Evolutionary conservation across 2,329 filamentous ascomycete genomes (phyloP), one percentile per base, ranked within the genome.

Genomic region (Teratosphaeriaceae sp.): DNA sequence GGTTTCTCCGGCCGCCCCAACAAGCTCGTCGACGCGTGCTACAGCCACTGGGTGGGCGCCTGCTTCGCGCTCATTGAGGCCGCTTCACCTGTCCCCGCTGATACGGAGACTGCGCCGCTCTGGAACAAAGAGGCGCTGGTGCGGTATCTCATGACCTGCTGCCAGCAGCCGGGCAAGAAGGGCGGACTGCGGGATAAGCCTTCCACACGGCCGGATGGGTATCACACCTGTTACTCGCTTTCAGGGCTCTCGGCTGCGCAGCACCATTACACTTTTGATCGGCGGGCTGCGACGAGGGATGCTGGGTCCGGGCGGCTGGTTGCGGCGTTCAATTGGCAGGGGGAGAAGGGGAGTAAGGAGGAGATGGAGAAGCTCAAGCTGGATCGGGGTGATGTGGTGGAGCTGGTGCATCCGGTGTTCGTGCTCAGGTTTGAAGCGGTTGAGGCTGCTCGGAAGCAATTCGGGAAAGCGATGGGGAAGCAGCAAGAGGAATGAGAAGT

Each of bases 21-120:
- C 73, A 98, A 98, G 69, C 76, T 98, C 23, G 92, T 97, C 23
- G 92, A 98, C 65, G 92, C 90, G 35, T 98, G 92, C 69, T 98
- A 98, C 70, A 94, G 87, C 62, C 90, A 96, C 66, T 98, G 92
- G 92, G 84, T 95, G 24, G 92, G 92, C 42, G 85, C 85, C 42
- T 97, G 89, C 69, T 98, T 89, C 87, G 84, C 90, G 35, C 68
- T 98, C 51, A 73, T 97, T 53, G 85, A 96, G 69, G 86, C 87
- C 44, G 82, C 82, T 42, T 68, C 92, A 45, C 75, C 76, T n/a
- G n/a, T n/a, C n/a, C n/a, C 52, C 78, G 76, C 21, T 70, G 34
- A 21, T 70, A 27, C 1, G 72, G 43, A 65, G 64, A 33, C 40
- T n/a, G n/a, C n/a, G n/a, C n/a, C n/a, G n/a, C 66, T 88, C 36